Base-by-base conservation (phyloP, 768 basidiomycete genomes). In the Tricholoma bakamatsutake region DNA sequence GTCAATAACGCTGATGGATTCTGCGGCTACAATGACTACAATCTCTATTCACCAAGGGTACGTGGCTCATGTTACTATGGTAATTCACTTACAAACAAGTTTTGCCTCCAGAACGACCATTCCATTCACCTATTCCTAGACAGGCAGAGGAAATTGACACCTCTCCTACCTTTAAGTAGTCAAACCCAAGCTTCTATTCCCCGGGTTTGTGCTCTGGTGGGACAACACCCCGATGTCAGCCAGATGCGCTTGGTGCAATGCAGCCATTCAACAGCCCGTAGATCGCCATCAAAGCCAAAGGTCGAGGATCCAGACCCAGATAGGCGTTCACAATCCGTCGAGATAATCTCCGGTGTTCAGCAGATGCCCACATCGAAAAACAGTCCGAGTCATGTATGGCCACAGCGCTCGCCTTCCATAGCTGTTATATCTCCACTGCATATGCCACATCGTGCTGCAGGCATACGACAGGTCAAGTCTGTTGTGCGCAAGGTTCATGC, bases 21-120 rank as follows among this genome's bases (percentile, higher is more conserved):
- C n/a, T 53, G 48, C 46, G 57, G 57, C 1, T 61, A 34, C 43
- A 57, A 53, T 42, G 60, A 61, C 52, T 61, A 31, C 34, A 61
- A 61, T 40, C 49, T 61, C 21, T 15, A 47, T 35, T 37, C 21
- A n/a, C 57, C 60, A 21, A 55, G 31, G 1, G 57, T 56, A 54
- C 35, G 55, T 55, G 18, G 13, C 45, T 56, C 24, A 12, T 5
- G 24, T 24, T 37, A 27, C 12, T 50, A 24, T 8, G 54, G 15
- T 30, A 15, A 52, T 46, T 28, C n/a, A 40, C 21, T 47, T 51
- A 49, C 21, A 13, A 42, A 55, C n/a, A 39, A 48, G n/a, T 31
- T n/a, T n/a, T n/a, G n/a, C 24, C 24, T 7, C 28, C 24, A 61
- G 57, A 17, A 24, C 12, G 15, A 47, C 2, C 60, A 57, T 53